Evolutionary conservation across 2,329 filamentous ascomycete species (phyloP).

Genomic region (Teratosphaeria viscida): DNA sequence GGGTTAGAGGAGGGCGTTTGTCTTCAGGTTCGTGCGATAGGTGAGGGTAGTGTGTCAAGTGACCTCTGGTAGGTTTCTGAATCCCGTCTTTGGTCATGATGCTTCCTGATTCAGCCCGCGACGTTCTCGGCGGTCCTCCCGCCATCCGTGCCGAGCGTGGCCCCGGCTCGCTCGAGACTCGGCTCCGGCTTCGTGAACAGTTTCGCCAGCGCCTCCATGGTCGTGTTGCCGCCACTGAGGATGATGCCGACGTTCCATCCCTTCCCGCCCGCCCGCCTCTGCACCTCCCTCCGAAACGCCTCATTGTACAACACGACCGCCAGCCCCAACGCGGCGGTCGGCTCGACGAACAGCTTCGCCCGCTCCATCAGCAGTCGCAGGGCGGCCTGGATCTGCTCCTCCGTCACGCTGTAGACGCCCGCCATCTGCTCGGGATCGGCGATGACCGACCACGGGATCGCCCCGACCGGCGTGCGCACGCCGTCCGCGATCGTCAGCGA

Average conservation of each 20-base stretch:
- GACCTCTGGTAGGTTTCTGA: background rate
- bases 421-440: constrained; percentile 58
- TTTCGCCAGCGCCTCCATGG: constrained; percentile 49
- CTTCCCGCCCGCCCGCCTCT: constrained; percentile 56
- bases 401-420: constrained; percentile 63
- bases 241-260: constrained; percentile 63
- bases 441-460: constrained; percentile 67
- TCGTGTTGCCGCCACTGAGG: constrained; percentile 56
- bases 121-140: constrained; percentile 36
- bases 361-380: constrained; percentile 73
- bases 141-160: constrained; percentile 31
- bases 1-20: background rate
- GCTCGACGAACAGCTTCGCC: constrained; percentile 85
- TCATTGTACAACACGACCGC: constrained; percentile 78
- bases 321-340: constrained; percentile 72
- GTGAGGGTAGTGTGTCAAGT: background rate
- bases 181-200: constrained; percentile 34
- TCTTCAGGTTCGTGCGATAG: too few species aligned
- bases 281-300: constrained; percentile 63
- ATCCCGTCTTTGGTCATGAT: background rate
- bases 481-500: constrained; percentile 82
- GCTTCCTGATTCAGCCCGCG: constrained; percentile 11
- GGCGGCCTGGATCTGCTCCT: constrained; percentile 70
- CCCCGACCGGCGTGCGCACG: constrained; percentile 70
- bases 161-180: constrained; percentile 29